These are phyloP conservation scores for Ilex paraguariensis DNA, from an alignment of 305 asterid species.

Conservation along the genomic window DNA sequence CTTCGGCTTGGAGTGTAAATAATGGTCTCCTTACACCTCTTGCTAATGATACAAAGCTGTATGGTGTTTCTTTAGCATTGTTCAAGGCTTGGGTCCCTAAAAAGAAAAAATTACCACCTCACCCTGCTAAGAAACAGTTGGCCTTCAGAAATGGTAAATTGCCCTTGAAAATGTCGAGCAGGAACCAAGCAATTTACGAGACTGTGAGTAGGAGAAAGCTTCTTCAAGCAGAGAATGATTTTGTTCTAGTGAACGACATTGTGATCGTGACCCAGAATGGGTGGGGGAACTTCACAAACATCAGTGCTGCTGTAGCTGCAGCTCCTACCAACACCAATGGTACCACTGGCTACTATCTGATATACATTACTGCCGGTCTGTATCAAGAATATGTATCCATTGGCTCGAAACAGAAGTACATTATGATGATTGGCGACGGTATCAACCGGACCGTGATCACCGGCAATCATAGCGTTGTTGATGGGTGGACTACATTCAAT, in stretches of 20 bases:
- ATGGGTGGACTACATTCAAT: constrained; percentile 80
- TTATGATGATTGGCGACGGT: constrained; percentile 47
- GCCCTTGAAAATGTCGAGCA: neutral
- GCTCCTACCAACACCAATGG: neutral
- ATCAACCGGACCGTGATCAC: constrained; percentile 59
- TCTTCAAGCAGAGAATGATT: neutral
- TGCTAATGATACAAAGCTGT: neutral
- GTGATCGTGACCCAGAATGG: neutral
- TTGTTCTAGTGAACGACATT: neutral
- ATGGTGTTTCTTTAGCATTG: neutral
- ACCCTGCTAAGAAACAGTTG: neutral
- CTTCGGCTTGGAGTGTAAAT: neutral
- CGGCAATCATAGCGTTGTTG: constrained; percentile 53
- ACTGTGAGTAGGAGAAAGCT: neutral
- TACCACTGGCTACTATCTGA: neutral
- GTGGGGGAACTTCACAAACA: neutral
- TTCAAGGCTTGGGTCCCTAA: constrained; percentile 1
- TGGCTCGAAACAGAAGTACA: neutral
- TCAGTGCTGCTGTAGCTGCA: neutral
- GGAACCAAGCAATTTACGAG: neutral
- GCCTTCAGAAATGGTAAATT: neutral
- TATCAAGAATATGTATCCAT: constrained; percentile 1
- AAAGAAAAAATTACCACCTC: neutral
- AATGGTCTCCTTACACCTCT: neutral
- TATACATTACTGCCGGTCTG: neutral